A percentile compares a stretch with the other conserved stretches of the same genome.
Evolutionary conservation across 305 asterid genomes (phyloP).

Genomic region (Fraxinus xanthoxyloides): DNA sequence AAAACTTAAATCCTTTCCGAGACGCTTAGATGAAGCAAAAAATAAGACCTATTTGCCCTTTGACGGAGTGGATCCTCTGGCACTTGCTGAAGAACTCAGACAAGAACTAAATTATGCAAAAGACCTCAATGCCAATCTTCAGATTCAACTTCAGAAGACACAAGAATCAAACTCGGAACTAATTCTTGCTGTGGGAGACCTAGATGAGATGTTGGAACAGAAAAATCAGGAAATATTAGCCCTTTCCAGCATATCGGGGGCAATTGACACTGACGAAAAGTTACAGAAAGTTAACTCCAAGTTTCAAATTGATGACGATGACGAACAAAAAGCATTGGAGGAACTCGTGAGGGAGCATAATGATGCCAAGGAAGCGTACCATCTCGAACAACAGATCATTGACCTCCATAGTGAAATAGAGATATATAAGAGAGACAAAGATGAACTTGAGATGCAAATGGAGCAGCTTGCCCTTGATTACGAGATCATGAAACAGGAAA

Average conservation of each 20-base stretch:
- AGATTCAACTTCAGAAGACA: conserved; percentile 79
- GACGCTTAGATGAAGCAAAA: conserved; percentile 36
- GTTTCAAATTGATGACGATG: conserved; percentile 34
- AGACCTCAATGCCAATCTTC: conserved; percentile 69
- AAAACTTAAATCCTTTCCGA: conserved; percentile 43
- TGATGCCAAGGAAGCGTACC: conserved; percentile 57
- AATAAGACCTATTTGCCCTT: conserved; percentile 32
- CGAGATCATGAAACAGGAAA: conserved; percentile 93
- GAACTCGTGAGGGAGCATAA: conserved; percentile 73
- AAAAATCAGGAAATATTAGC: conserved; percentile 52
- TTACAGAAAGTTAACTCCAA: conserved; percentile 22
- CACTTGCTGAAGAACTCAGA: conserved; percentile 69
- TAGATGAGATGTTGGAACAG: conserved; percentile 85
- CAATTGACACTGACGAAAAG: conserved; percentile 25
- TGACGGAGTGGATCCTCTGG: conserved; percentile 58
- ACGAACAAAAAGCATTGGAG: conserved; percentile 79
- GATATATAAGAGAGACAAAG: conserved; percentile 68
- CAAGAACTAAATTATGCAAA: conserved; percentile 79
- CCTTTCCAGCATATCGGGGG: conserved; percentile 28
- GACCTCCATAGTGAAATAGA: conserved; percentile 76
- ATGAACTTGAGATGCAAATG: conserved; percentile 88
- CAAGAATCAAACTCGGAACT: conserved; percentile 87
- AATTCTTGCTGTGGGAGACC: conserved; percentile 85
- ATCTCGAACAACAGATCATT: conserved; percentile 73
- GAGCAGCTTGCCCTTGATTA: conserved; percentile 98